Evolutionary conservation across 306 rosid species (phyloP), one percentile per base, ranked within the genome.

Genomic region (Gillenia trifoliata): DNA sequence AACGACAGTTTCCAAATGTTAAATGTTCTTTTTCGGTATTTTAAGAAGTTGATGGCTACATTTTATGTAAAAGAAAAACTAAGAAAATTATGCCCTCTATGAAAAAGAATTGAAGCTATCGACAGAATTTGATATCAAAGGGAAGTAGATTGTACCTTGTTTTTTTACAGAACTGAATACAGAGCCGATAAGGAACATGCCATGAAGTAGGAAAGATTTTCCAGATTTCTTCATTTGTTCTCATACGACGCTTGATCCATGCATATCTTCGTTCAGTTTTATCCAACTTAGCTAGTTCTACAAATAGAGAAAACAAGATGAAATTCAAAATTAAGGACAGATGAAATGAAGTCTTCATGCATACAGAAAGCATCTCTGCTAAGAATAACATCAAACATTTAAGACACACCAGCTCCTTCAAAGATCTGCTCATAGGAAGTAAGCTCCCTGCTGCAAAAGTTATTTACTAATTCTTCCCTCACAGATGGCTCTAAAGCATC

Each of bases 171-270:
- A 92, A 94, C 73, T 87, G 89, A 85, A 94, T 94, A 64, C 99
- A 94, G 17, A 94, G 93, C 20, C 96, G 92, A 84, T 94, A 94
- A 50, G 97, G 91, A 76, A 94, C 99, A 85, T 92, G 99, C 99
- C 99, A 94, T 1, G 93, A 80, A 80, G 85, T 38, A 75, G 99
- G 99, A 84, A 94, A 94, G 33, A 90, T 88, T 88, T 85, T 94
- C 99, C 99, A 92, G 52, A 94, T 87, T 76, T 94, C 99, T 85
- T 94, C 99, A 86, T 94, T 94, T 78, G 99, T 92, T 81, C 99
- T 85, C 83, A 94, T 94, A 45, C 98, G 92, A 62, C 99, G 92
- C 81, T 94, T 94, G 80, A 94, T 94, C 98, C 99, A 94, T 64
- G 99, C 99, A 92, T 94, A 94, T 89, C 97, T 86, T 82, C 98